Conservation (phyloP, 495 filamentous ascomycete species). For the Niebla homalea region DNA sequence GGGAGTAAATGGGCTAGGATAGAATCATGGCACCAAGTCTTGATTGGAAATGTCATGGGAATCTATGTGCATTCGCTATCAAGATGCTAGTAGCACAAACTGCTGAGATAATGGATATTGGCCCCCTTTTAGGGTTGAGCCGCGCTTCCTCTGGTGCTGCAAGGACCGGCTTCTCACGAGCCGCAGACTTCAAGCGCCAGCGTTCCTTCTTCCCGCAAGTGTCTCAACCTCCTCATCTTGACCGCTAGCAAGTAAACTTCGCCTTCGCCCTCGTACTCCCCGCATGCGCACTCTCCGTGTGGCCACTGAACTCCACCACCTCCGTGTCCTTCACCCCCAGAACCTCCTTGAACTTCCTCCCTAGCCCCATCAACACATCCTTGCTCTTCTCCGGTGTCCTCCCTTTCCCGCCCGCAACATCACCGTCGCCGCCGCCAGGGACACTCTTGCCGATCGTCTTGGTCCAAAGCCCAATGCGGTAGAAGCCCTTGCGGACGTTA, state of each 20-base stretch:
- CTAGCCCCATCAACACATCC: conserved; percentile 70
- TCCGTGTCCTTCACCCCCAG: conserved; percentile 52
- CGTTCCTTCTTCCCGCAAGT: too few species aligned
- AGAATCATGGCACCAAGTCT: too few species aligned
- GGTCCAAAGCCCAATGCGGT: conserved; percentile 87
- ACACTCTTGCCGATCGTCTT: conserved; percentile 76
- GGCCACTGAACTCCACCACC: conserved; percentile 81
- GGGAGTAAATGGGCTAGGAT: too few species aligned
- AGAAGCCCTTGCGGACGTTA: conserved; percentile 97
- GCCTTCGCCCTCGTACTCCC: conserved; percentile 92
- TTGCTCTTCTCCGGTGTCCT: conserved; percentile 65
- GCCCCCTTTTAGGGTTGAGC: too few species aligned
- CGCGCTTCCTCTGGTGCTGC: too few species aligned
- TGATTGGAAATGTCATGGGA: too few species aligned
- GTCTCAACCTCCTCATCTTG: conserved; percentile 23
- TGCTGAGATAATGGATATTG: too few species aligned
- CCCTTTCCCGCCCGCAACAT: conserved; percentile 53
- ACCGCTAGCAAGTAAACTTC: conserved; percentile 64
- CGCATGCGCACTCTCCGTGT: conserved; percentile 82
- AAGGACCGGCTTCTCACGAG: too few species aligned
- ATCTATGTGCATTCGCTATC: too few species aligned
- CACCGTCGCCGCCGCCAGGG: conserved; percentile 57
- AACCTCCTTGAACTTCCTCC: conserved; percentile 79
- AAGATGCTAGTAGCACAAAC: too few species aligned
- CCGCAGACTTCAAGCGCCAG: too few species aligned